Base-by-base conservation (phyloP, 495 filamentous ascomycete species). In the Rhizodiscina lignyota region DNA sequence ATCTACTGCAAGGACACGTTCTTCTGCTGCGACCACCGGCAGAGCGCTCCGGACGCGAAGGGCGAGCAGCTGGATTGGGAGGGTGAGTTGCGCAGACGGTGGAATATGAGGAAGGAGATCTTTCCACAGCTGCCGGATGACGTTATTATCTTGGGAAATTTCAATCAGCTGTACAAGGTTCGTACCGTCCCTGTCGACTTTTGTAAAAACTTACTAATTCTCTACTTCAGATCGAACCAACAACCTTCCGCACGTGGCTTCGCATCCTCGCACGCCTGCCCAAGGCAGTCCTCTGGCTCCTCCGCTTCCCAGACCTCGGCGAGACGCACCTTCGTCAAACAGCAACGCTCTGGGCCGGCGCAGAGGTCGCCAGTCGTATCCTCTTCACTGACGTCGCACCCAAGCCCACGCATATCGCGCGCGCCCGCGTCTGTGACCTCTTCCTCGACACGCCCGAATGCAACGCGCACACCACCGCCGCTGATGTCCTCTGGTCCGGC, bases 101-200 rank as follows among this genome's bases (percentile, higher is more conserved):
- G 91, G 89, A 64, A 67, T 34, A 96, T 94, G 89, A 74, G 89
- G 18, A 94, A 92, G 50, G 81, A 92, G 48, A 53, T 99, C 17
- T 99, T 99, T 51, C 91, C 89, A 2, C 63, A 67, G 8, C 63
- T 99, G 17, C 62, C 71, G 10, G 80, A 94, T 41, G 78, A 94
- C 49, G 69, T 72, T 18, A 75, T 99, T 46, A 94, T 99, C 43
- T 68, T 99, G 30, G 89, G 81, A 8, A 99, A 99, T 58, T 99
- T 99, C 56, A 99, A 99, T 55, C 89, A 99, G 57, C 61, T 99
- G 18, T 99, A 99, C 63, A 99, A 99, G 78, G 89, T 91, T 63
- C 47, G 62, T 54, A 29, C 2, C 8, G 5, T 10, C 16, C 8
- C 34, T 30, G 26, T n/a, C n/a, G n/a, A n/a, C n/a, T n/a, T n/a